phyloP scores from a whole-genome alignment of 768 basidiomycete species.

The Mycena vulgaris region DNA sequence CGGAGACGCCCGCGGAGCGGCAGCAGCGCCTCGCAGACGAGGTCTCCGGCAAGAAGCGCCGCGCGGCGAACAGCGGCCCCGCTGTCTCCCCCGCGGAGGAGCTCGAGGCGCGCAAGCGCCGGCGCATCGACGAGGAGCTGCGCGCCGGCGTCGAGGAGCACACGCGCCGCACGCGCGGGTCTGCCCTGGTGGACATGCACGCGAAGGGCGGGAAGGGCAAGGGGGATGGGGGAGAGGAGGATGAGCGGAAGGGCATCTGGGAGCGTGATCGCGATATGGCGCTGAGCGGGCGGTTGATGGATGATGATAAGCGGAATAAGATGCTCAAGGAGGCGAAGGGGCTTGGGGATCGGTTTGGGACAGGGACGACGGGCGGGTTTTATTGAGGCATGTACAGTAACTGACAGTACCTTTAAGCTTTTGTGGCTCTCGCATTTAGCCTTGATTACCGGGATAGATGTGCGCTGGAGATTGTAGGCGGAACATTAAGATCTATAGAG shows the following conservation, averaged over 20 bases:
- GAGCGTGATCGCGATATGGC: slow-evolving; percentile 94
- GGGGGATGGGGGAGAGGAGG: slow-evolving; percentile 49
- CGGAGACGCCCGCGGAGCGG: slow-evolving; percentile 95
- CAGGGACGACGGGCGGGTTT: slow-evolving; percentile 79
- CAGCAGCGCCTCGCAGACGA: slow-evolving; percentile 96
- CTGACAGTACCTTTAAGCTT: too few relatives aligned
- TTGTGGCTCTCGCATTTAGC: too few relatives aligned
- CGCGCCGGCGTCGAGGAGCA: slow-evolving; percentile 83
- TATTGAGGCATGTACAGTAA: too few relatives aligned
- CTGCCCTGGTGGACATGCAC: slow-evolving; percentile 72
- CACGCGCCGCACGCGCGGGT: slow-evolving; percentile 71
- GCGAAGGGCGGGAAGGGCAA: slow-evolving; percentile 52
- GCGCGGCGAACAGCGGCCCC: slow-evolving; percentile 69
- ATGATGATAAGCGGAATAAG: slow-evolving; percentile 83
- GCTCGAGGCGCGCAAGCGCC: slow-evolving; percentile 66
- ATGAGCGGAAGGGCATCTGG: slow-evolving; percentile 83
- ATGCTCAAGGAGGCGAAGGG: slow-evolving; percentile 87
- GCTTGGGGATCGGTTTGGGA: slow-evolving; percentile 87
- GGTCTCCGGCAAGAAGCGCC: slow-evolving; percentile 90
- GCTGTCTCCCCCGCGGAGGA: slow-evolving; percentile 59
- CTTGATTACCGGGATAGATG: too few relatives aligned
- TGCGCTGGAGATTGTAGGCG: too few relatives aligned
- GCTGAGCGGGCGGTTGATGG: slow-evolving; percentile 90
- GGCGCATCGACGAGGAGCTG: slow-evolving; percentile 78
- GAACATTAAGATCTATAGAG: too few relatives aligned